Evolutionary conservation across 768 basidiomycete species (phyloP).

Genomic region (Suillus variegatus): DNA sequence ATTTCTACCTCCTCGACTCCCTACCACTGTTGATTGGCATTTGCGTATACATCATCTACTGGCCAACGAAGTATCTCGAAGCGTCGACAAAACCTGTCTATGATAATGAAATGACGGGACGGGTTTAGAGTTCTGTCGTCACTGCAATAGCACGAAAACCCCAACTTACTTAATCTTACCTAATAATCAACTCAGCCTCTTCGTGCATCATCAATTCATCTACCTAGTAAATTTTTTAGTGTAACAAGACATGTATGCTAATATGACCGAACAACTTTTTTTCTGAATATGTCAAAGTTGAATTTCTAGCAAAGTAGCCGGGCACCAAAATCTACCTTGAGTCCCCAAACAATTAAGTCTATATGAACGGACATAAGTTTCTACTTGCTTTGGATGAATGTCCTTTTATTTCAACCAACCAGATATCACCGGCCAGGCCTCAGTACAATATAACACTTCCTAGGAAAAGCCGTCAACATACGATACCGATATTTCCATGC

Average conservation of each 20-base stretch:
- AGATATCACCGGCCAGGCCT: neutral
- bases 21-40: slow-evolving; percentile 30
- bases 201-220: too few relatives aligned
- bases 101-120: slow-evolving; percentile 2
- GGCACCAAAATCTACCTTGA: too few relatives aligned
- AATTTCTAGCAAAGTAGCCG: too few relatives aligned
- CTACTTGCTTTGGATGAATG: neutral
- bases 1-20: slow-evolving; percentile 31
- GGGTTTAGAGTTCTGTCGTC: neutral
- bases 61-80: slow-evolving; percentile 29
- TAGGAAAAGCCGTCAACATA: neutral
- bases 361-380: too few relatives aligned
- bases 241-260: too few relatives aligned
- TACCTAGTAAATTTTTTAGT: too few relatives aligned
- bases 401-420: neutral
- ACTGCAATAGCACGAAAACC: too few relatives aligned
- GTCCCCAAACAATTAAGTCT: too few relatives aligned
- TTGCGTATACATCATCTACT: slow-evolving; percentile 22
- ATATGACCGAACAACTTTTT: too few relatives aligned
- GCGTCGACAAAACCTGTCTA: neutral
- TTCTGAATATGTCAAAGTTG: too few relatives aligned
- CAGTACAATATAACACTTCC: neutral
- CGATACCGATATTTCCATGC: neutral
- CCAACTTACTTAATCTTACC: too few relatives aligned
- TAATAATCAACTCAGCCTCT: too few relatives aligned